Conservation (phyloP, 2,329 filamentous ascomycete genomes). For the Cytospora mali region DNA sequence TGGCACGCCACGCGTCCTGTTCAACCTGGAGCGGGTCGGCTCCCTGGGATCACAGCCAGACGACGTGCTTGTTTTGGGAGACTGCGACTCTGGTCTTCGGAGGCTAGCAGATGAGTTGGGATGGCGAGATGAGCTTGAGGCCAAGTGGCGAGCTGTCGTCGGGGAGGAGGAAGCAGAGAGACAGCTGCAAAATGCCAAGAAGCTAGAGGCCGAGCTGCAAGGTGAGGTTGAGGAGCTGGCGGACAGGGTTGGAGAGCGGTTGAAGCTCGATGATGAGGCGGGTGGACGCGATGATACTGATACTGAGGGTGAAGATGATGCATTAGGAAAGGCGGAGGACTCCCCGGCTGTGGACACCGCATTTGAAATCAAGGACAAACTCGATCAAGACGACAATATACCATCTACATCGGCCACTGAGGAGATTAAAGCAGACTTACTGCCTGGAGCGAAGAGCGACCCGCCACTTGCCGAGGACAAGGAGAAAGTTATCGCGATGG, state of each 20-base stretch:
- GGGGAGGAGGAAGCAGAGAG: constrained; percentile 60
- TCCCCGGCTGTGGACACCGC: constrained; percentile 6
- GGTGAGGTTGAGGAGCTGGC: constrained; percentile 46
- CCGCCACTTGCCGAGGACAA: not conserved
- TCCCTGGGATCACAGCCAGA: constrained; percentile 75
- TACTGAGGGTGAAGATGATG: not conserved
- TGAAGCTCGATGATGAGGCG: constrained; percentile 30
- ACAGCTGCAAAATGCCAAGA: constrained; percentile 43
- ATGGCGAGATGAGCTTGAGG: constrained; percentile 83
- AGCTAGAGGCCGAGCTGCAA: constrained; percentile 41
- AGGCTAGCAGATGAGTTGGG: constrained; percentile 78
- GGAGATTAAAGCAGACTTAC: not conserved
- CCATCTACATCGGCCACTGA: not conserved
- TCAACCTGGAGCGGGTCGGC: constrained; percentile 86
- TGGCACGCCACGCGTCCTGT: constrained; percentile 73
- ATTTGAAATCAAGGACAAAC: not conserved
- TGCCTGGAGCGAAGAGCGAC: not conserved
- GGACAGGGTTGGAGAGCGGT: constrained; percentile 36
- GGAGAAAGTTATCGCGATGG: not conserved
- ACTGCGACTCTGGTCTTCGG: constrained; percentile 81
- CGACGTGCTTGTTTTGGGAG: constrained; percentile 80
- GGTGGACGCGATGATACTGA: not conserved
- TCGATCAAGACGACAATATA: not conserved
- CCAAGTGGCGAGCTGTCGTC: constrained; percentile 69
- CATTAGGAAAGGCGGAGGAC: not conserved